These are phyloP conservation scores for Skeletonema tropicum DNA, from an alignment of 108 stramenopile species.

Conservation along the genomic window DNA sequence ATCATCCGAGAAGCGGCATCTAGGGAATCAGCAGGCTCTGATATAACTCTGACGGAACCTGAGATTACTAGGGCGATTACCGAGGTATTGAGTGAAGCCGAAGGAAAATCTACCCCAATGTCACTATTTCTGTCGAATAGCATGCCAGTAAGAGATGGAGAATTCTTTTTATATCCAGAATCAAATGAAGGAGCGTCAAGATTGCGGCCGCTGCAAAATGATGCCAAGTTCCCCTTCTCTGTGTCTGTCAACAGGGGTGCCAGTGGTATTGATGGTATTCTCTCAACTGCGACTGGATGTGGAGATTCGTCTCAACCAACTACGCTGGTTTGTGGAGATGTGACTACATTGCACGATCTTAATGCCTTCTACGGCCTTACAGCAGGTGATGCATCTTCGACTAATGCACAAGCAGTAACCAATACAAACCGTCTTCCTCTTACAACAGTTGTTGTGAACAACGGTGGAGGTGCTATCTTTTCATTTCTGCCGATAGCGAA, in stretches of 20 bases:
- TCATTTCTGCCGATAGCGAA: slow-evolving; percentile 94
- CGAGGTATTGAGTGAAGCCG: slow-evolving; percentile 48
- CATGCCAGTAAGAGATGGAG: slow-evolving; percentile 93
- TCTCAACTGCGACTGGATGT: slow-evolving; percentile 89
- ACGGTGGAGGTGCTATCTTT: slow-evolving; percentile 94
- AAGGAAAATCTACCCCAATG: slow-evolving; percentile 13
- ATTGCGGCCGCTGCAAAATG: slow-evolving; percentile 8
- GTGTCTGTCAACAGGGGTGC: slow-evolving; percentile 88
- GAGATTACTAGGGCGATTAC: slow-evolving; percentile 73
- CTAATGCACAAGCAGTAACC: slow-evolving; percentile 19
- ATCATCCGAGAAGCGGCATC: slow-evolving; percentile 58
- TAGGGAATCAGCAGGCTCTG: slow-evolving; percentile 1
- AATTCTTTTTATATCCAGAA: slow-evolving; percentile 82
- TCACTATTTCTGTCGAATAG: slow-evolving; percentile 89
- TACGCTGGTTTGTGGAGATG: slow-evolving; percentile 87
- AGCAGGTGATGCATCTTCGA: slow-evolving; percentile 13
- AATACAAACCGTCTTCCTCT: slow-evolving; percentile 51
- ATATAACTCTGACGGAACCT: slow-evolving; percentile 75
- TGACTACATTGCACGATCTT: slow-evolving; percentile 89
- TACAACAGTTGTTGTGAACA: slow-evolving; percentile 85
- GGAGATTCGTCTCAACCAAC: slow-evolving; percentile 69
- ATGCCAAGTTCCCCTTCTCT: slow-evolving; percentile 25
- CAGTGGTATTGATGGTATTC: slow-evolving; percentile 93
- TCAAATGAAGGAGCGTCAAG: not conserved
- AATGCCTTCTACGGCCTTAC: slow-evolving; percentile 80